Evolutionary conservation across 169 alveolate species (phyloP).

Genomic region (Cryptosporidium andersoni): DNA sequence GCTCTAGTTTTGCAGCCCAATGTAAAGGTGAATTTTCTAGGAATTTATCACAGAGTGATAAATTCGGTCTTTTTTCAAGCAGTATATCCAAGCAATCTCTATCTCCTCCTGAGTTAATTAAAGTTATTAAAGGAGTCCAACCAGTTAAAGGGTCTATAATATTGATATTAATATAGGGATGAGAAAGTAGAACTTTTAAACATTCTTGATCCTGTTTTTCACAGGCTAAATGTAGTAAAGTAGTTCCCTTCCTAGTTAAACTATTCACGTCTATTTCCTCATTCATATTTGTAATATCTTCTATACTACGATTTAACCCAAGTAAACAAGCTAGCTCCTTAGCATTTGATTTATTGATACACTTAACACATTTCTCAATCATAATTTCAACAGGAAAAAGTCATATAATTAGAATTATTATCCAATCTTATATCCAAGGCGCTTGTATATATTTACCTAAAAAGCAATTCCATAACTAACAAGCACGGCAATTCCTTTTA

Average conservation of each 20-base stretch:
- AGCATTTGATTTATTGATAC: conserved; percentile 21
- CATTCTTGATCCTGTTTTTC: conserved; percentile 36
- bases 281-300: neutral
- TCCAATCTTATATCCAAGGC: neutral
- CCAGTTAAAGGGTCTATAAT: conserved; percentile 35
- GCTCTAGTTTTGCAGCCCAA: conserved; percentile 49
- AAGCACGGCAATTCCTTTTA: neutral
- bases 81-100: conserved; percentile 48
- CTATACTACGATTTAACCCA: conserved; percentile 4
- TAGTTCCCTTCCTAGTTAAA: conserved; percentile 15
- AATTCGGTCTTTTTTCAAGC: conserved; percentile 53
- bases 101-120: conserved; percentile 53
- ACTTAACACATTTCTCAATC: conserved; percentile 53
- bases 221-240: conserved; percentile 51
- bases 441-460: neutral
- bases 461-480: neutral
- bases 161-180: conserved; percentile 36
- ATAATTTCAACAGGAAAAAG: neutral
- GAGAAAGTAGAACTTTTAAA: conserved; percentile 12
- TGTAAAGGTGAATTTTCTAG: conserved; percentile 64
- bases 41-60: conserved; percentile 30
- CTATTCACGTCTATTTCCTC: neutral
- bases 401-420: neutral
- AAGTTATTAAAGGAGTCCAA: conserved; percentile 57
- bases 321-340: conserved; percentile 11